phyloP scores from a whole-genome alignment of 345 rosid genomes.

The Luvunga scandens region DNA sequence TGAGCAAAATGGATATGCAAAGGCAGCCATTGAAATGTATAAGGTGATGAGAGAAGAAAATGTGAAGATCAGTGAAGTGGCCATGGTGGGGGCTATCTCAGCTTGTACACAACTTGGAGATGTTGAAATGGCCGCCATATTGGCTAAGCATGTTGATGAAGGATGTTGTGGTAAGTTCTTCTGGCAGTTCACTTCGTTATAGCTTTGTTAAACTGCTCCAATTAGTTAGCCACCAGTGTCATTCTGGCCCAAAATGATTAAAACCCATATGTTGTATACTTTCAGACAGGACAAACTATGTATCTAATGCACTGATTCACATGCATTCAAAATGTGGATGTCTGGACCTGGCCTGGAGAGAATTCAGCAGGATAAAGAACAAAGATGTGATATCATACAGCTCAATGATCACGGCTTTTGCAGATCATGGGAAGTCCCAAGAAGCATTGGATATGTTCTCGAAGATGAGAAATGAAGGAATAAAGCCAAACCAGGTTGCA shows the following conservation, averaged over 20 bases:
- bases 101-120: conserved; percentile 58
- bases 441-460: conserved; percentile 43
- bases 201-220: background rate
- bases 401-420: conserved; percentile 46
- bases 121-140: conserved; percentile 37
- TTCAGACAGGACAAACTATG: conserved; percentile 35
- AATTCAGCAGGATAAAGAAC: conserved; percentile 41
- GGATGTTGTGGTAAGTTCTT: conserved; percentile 35
- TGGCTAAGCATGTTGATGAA: conserved; percentile 30
- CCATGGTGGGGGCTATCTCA: conserved; percentile 39
- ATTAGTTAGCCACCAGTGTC: background rate
- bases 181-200: background rate
- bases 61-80: conserved; percentile 35
- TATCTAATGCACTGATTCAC: conserved; percentile 52
- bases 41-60: conserved; percentile 24
- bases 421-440: conserved; percentile 47
- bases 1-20: conserved; percentile 46
- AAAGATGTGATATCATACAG: conserved; percentile 51
- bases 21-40: conserved; percentile 39
- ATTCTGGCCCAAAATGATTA: background rate
- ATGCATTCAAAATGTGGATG: conserved; percentile 69
- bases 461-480: conserved; percentile 44
- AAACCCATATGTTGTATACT: background rate
- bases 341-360: conserved; percentile 37
- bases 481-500: conserved; percentile 50